A percentile compares a stretch with the other conserved stretches of the same genome.
phyloP scores from a whole-genome alignment of 257 asterid genomes.

The Solanum appendiculatum region DNA sequence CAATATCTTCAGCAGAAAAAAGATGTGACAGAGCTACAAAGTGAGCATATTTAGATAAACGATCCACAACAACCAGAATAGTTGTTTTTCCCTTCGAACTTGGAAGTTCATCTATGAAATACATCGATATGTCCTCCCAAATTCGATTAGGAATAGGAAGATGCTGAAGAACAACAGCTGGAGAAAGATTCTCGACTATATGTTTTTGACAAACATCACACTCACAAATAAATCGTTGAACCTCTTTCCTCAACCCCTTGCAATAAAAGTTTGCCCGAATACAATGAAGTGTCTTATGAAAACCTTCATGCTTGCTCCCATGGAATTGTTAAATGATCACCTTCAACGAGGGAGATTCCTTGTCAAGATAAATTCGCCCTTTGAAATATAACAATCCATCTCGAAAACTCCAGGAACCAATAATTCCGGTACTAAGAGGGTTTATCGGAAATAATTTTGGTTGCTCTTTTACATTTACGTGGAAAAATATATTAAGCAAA shows the following conservation, averaged over 20 bases:
- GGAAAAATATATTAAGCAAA: background rate
- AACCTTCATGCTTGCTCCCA: too few relatives aligned
- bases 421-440: too few relatives aligned
- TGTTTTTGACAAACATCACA: background rate
- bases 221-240: too few relatives aligned
- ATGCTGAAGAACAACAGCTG: background rate
- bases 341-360: too few relatives aligned
- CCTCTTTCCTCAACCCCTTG: too few relatives aligned
- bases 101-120: background rate
- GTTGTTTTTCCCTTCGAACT: background rate
- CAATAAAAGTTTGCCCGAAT: too few relatives aligned
- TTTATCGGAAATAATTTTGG: too few relatives aligned
- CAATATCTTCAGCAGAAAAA: background rate
- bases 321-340: too few relatives aligned
- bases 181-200: background rate
- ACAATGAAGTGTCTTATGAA: too few relatives aligned
- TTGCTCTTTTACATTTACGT: background rate
- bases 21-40: background rate
- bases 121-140: background rate
- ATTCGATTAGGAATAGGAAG: background rate
- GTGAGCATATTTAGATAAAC: background rate
- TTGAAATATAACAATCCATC: too few relatives aligned
- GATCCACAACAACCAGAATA: background rate
- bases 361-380: too few relatives aligned
- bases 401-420: too few relatives aligned